Evolutionary conservation across 495 filamentous ascomycete genomes (phyloP), one percentile per base, ranked within the genome.

Genomic region (Annulohypoxylon maeteangense): DNA sequence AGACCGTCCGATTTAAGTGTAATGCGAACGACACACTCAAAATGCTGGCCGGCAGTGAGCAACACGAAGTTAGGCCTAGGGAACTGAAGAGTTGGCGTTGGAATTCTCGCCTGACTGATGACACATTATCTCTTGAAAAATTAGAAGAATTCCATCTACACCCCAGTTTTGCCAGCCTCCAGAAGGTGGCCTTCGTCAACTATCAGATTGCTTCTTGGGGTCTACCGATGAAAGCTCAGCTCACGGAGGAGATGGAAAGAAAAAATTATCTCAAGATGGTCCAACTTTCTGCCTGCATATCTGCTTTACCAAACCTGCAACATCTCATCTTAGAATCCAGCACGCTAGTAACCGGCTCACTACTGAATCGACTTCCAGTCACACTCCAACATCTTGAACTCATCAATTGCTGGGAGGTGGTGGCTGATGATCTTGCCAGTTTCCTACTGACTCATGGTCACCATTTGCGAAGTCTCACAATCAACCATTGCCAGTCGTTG

Each of bases 401-500:
- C 16, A 87, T 87, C 64, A 94, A 94, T 73, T 97, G 93, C 74
- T 87, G 87, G 74, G 86, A 90, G 12, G 68, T 96, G 0, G 87
- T 80, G 2, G 87, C 90, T 0, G 77, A 84, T 8, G 82, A 85
- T 55, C 78, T 97, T 16, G 75, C 80, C 11, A 63, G 61, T 0
- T 95, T 90, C 64, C 84, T 97, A 16, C 62, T 81, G 5, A 81
- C 84, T 1, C 87, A 90, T 67, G 94, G 93, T 0, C 70, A 78
- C 10, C 76, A 86, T 31, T 80, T 97, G 11, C 84, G 84, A 23
- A 83, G 88, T 47, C 83, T 97, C 11, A 85, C 81, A 11, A 82
- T 97, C 2, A 86, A 90, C 16, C 91, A 97, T 77, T 95, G 95
- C 74, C 88, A 90, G 51, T 86, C 89, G 16, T 80, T 97, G n/a